These are phyloP conservation scores for Cryptococcus sp. DNA, from an alignment of 1,284 basidiomycete genomes.

Conservation along the genomic window DNA sequence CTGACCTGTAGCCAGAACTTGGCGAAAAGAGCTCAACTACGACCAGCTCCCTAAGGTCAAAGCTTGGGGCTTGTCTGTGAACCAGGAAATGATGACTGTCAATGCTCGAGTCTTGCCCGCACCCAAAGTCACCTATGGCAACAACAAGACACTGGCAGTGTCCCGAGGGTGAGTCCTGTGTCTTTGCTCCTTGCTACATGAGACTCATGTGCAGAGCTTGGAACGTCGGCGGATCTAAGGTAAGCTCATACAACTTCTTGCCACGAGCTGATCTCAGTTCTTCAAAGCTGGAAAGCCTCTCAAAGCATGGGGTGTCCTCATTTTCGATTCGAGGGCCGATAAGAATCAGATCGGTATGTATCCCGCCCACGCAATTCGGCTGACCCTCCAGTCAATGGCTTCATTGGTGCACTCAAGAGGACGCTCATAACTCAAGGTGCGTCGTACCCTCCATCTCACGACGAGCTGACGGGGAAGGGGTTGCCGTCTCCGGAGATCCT, in stretches of 20 bases:
- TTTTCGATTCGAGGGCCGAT: no score
- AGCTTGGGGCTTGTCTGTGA: slow-evolving; percentile 48
- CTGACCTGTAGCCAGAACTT: slow-evolving; percentile 26
- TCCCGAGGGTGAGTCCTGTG: slow-evolving; percentile 19
- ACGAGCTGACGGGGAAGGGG: no score
- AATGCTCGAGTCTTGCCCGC: slow-evolving; percentile 45
- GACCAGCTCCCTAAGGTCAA: slow-evolving; percentile 34
- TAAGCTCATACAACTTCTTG: slow-evolving; percentile 4
- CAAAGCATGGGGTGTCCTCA: slow-evolving; percentile 47
- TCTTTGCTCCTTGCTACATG: neutral
- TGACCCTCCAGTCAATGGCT: no score
- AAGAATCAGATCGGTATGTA: no score
- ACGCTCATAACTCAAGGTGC: no score
- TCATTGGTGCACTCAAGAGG: no score
- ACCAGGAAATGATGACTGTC: slow-evolving; percentile 32
- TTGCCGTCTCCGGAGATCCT: no score
- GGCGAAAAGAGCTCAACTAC: slow-evolving; percentile 41
- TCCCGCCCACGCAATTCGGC: no score
- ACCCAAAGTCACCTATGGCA: slow-evolving; percentile 38
- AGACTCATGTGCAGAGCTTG: slow-evolving; percentile 10
- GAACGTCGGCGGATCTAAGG: slow-evolving; percentile 26
- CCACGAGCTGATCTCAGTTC: slow-evolving; percentile 35
- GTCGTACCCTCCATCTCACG: no score
- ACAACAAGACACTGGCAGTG: slow-evolving; percentile 25
- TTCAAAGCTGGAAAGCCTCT: slow-evolving; percentile 35